Percentiles rank a stretch among this genome's conserved stretches.
These are phyloP conservation scores for Rhodotorula taiwanensis DNA, from an alignment of 768 basidiomycete genomes.

Conservation along the genomic window DNA sequence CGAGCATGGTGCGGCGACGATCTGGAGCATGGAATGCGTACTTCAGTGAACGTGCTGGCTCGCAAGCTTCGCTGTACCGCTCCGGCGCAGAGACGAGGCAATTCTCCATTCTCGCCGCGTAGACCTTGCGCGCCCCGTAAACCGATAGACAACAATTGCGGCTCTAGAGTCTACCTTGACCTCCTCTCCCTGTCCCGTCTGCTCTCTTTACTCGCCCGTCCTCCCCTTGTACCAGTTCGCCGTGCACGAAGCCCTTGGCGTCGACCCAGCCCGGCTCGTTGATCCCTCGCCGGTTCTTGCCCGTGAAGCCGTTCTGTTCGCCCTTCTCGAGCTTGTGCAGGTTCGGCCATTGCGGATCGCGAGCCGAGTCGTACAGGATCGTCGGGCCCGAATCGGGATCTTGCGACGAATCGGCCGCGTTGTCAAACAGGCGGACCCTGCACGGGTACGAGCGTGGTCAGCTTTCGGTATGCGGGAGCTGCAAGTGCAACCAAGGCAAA, in stretches of 20 bases:
- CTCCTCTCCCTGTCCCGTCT: background rate
- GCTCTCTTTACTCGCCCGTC: constrained; percentile 18
- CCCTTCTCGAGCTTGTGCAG: background rate
- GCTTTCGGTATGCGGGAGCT: too few species aligned
- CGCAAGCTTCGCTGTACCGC: too few species aligned
- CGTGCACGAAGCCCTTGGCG: constrained; percentile 32
- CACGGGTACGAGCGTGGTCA: background rate
- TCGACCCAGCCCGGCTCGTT: constrained; percentile 26
- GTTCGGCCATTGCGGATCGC: constrained; percentile 37
- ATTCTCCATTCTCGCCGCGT: too few species aligned
- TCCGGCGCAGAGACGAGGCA: too few species aligned
- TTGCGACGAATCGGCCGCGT: constrained; percentile 35
- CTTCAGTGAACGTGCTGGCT: too few species aligned
- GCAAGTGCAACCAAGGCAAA: too few species aligned
- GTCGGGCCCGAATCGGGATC: constrained; percentile 1
- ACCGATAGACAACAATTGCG: too few species aligned
- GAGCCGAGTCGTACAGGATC: constrained; percentile 41
- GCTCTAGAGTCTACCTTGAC: background rate
- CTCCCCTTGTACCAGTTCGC: constrained; percentile 19
- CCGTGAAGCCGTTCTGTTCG: background rate
- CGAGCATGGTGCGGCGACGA: too few species aligned
- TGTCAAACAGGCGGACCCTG: constrained; percentile 41
- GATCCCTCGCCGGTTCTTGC: background rate
- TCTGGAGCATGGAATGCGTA: too few species aligned
- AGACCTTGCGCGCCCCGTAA: too few species aligned